phyloP scores from a whole-genome alignment of 768 basidiomycete genomes.

The Boletus rufocinnamomeus region DNA sequence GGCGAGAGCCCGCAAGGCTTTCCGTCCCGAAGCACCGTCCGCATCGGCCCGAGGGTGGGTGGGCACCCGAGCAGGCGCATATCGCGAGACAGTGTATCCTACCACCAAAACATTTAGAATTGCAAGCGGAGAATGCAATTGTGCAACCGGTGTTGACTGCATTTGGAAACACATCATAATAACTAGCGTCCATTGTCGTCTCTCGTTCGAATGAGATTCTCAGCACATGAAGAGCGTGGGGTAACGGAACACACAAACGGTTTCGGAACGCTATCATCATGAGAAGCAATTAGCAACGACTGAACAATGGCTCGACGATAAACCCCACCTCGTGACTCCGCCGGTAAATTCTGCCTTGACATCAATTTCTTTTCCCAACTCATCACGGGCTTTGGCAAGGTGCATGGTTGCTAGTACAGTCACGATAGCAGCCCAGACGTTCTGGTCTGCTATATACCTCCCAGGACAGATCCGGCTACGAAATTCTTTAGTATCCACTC shows the following conservation, averaged over 20 bases:
- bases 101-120: not conserved
- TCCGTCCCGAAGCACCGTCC: too few relatives aligned
- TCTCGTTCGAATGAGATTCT: slow-evolving; percentile 20
- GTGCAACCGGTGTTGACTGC: not conserved
- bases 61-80: too few relatives aligned
- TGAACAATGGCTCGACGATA: not conserved
- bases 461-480: slow-evolving; percentile 37
- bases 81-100: too few relatives aligned
- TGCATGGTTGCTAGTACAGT: slow-evolving; percentile 33
- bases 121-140: not conserved
- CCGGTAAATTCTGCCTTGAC: slow-evolving; percentile 27
- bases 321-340: slow-evolving; percentile 23
- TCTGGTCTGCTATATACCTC: slow-evolving; percentile 34
- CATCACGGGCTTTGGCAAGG: slow-evolving; percentile 30
- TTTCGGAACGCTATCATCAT: slow-evolving; percentile 21
- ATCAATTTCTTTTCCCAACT: slow-evolving; percentile 35
- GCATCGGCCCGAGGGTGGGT: too few relatives aligned
- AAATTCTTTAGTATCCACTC: not conserved
- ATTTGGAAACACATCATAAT: not conserved
- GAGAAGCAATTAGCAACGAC: not conserved
- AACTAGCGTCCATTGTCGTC: not conserved
- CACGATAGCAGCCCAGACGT: slow-evolving; percentile 36
- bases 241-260: slow-evolving; percentile 28
- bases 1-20: too few relatives aligned
- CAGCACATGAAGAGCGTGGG: slow-evolving; percentile 15